Percentiles rank a stretch among this genome's conserved stretches.
These are phyloP conservation scores for Cinnamomum micranthum DNA, from an alignment of 164 flowering plant genomes.

Conservation along the genomic window DNA sequence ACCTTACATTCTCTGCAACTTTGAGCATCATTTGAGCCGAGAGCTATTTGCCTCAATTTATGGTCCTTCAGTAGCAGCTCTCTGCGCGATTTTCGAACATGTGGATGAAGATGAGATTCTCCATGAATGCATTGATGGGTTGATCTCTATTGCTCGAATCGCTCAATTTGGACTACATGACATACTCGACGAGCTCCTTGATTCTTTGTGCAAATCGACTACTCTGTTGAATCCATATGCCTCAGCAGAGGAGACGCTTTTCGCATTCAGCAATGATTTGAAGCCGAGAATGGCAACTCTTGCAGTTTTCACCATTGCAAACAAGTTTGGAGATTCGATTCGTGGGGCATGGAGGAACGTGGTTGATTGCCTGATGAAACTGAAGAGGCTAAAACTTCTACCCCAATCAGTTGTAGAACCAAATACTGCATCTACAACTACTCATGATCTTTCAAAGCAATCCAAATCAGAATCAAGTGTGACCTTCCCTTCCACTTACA, in stretches of 20 bases:
- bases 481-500: slow-evolving; percentile 28
- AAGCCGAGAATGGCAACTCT: slow-evolving; percentile 88
- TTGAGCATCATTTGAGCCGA: slow-evolving; percentile 48
- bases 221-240: slow-evolving; percentile 80
- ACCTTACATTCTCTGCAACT: slow-evolving; percentile 42
- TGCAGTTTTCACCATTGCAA: slow-evolving; percentile 82
- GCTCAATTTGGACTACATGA: slow-evolving; percentile 70
- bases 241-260: slow-evolving; percentile 81
- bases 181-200: slow-evolving; percentile 74
- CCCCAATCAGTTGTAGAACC: slow-evolving; percentile 74
- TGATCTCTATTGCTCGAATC: slow-evolving; percentile 64
- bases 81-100: slow-evolving; percentile 75
- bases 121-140: slow-evolving; percentile 70
- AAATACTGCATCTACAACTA: slow-evolving; percentile 27
- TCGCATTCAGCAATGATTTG: slow-evolving; percentile 66
- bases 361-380: slow-evolving; percentile 79
- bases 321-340: slow-evolving; percentile 59
- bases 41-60: slow-evolving; percentile 87
- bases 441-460: slow-evolving; percentile 22
- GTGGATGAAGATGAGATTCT: slow-evolving; percentile 75
- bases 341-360: slow-evolving; percentile 87
- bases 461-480: slow-evolving; percentile 40
- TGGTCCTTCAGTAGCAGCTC: slow-evolving; percentile 73
- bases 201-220: slow-evolving; percentile 82
- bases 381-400: slow-evolving; percentile 72